Percentiles rank a stretch among this genome's conserved stretches.
Evolutionary conservation across 1,284 basidiomycete species (phyloP).

Genomic region (Pseudozyma sp.): DNA sequence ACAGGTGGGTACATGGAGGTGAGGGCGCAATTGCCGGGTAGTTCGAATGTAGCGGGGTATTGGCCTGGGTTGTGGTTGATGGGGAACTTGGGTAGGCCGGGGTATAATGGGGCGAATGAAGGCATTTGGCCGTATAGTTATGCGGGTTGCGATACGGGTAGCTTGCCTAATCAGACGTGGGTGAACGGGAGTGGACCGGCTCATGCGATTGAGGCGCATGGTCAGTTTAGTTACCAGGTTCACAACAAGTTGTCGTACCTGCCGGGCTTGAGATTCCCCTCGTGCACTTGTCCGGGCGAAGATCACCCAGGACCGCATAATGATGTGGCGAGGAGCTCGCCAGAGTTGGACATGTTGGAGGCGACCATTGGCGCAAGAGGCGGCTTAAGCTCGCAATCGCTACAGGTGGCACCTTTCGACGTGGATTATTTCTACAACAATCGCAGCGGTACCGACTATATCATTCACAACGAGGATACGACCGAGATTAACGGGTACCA

Average conservation of each 20-base stretch:
- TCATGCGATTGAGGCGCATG: slow-evolving; percentile 36
- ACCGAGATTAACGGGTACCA: slow-evolving; percentile 59
- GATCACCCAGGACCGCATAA: slow-evolving; percentile 59
- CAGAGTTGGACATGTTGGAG: slow-evolving; percentile 67
- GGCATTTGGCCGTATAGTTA: slow-evolving; percentile 70
- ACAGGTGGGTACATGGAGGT: slow-evolving; percentile 64
- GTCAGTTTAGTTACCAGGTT: slow-evolving; percentile 16
- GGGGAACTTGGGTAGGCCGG: slow-evolving; percentile 61
- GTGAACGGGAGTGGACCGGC: slow-evolving; percentile 45
- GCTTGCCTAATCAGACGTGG: slow-evolving; percentile 52
- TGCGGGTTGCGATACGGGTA: slow-evolving; percentile 64
- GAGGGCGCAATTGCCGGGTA: slow-evolving; percentile 18
- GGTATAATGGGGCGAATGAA: slow-evolving; percentile 64
- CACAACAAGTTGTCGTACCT: slow-evolving; percentile 42
- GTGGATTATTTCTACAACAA: slow-evolving; percentile 54
- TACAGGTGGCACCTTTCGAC: slow-evolving; percentile 67
- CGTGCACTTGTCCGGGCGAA: slow-evolving; percentile 59
- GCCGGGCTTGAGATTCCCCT: slow-evolving; percentile 53
- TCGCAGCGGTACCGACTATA: slow-evolving; percentile 16
- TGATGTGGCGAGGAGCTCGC: slow-evolving; percentile 59
- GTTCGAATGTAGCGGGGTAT: slow-evolving; percentile 13
- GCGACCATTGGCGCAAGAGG: slow-evolving; percentile 72
- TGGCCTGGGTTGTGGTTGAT: slow-evolving; percentile 70
- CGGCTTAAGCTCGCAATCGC: slow-evolving; percentile 56
- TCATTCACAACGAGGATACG: slow-evolving; percentile 41